Percentiles rank a stretch among this genome's conserved stretches.
Conservation (phyloP, 129 eudicot species). For the Lonicera japonica region DNA sequence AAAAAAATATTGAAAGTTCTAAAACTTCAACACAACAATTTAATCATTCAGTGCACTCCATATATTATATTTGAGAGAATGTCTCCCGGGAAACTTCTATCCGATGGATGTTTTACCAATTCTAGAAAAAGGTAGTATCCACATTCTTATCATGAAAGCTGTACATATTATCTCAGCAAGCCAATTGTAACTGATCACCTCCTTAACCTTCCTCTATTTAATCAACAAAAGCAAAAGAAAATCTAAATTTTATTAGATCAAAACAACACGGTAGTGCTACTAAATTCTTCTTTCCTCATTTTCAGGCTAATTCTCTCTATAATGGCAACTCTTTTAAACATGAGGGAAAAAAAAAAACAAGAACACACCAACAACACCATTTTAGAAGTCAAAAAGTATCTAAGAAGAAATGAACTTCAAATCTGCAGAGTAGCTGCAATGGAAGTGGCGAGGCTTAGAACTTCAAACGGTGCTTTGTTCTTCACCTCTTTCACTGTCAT, state of each 20-base stretch:
- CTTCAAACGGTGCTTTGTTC: constrained; percentile 76
- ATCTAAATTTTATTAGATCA: neutral
- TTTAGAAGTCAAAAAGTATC: neutral
- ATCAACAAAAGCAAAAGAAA: neutral
- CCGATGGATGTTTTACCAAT: neutral
- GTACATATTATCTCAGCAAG: neutral
- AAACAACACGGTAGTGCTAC: neutral
- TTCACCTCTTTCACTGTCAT: constrained; percentile 83
- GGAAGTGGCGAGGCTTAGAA: constrained; percentile 76
- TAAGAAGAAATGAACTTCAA: constrained; percentile 6
- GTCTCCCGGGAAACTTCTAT: neutral
- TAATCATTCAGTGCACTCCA: too few species aligned
- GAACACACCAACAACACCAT: neutral
- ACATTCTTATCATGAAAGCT: neutral
- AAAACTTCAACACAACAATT: too few species aligned
- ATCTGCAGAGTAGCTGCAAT: constrained; percentile 93
- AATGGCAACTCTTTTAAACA: neutral
- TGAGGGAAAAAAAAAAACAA: neutral
- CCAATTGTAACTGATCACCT: neutral
- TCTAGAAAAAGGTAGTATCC: neutral
- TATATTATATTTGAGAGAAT: neutral
- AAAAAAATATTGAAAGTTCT: too few species aligned
- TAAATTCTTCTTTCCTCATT: neutral
- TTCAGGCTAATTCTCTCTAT: neutral
- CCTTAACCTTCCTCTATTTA: neutral